These are phyloP conservation scores for Paspalum notatum DNA, from an alignment of 176 grass and related monocot species.

Conservation along the genomic window DNA sequence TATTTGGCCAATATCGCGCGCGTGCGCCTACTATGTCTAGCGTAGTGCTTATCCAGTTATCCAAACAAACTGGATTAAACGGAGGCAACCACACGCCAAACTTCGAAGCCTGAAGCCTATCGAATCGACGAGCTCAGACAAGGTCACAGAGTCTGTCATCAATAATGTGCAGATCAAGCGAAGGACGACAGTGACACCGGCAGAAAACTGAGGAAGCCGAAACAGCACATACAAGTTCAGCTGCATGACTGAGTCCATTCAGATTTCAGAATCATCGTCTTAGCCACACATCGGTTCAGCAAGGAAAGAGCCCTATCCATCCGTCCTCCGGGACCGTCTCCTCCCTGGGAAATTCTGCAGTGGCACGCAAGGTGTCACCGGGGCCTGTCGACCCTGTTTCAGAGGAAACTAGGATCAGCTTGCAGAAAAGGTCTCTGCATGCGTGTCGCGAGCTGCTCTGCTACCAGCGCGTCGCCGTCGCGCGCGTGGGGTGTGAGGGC, in stretches of 20 bases:
- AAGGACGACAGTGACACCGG: conserved; percentile 21
- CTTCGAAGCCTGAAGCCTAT: not conserved
- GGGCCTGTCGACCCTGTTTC: not conserved
- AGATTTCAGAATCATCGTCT: not conserved
- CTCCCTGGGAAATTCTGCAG: not conserved
- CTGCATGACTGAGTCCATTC: no score
- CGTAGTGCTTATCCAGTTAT: conserved; percentile 6
- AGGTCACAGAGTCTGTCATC: no score
- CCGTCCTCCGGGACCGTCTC: no score
- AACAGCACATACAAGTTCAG: not conserved
- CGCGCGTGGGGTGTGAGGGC: not conserved
- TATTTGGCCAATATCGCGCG: conserved; percentile 22
- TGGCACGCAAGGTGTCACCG: not conserved
- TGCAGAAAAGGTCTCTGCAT: not conserved
- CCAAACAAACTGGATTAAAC: not conserved
- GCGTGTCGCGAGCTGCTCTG: not conserved
- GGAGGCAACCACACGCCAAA: not conserved
- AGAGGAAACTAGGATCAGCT: not conserved
- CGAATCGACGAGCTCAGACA: no score
- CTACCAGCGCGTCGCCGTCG: conserved; percentile 4
- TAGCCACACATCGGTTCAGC: not conserved
- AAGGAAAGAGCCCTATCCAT: not conserved
- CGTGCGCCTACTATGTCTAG: not conserved
- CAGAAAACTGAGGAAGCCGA: conserved; percentile 17
- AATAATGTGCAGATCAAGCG: not conserved